These are phyloP conservation scores for Populus hybrid DNA, from an alignment of 441 rosid genomes.

Conservation along the genomic window DNA sequence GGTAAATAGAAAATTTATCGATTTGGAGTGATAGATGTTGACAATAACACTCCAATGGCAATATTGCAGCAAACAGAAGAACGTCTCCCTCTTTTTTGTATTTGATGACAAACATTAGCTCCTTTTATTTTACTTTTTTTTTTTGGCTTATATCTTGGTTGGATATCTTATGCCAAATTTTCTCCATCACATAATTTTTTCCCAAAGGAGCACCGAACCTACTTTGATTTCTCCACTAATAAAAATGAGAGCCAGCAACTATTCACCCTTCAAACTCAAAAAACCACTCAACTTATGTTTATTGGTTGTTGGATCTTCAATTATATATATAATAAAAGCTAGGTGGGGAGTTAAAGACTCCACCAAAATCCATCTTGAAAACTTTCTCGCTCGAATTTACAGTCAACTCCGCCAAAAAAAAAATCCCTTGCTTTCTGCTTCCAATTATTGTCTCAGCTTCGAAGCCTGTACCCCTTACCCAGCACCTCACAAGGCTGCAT, in stretches of 20 bases:
- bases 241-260: conserved; percentile 14
- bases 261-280: conserved; percentile 17
- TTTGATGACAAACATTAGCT: too few relatives aligned
- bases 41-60: neutral
- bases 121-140: too few relatives aligned
- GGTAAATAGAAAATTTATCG: neutral
- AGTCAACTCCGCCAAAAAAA: conserved; percentile 21
- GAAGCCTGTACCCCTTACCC: neutral
- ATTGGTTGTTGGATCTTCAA: conserved; percentile 12
- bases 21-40: neutral
- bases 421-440: neutral
- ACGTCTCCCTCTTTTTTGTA: neutral
- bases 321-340: neutral
- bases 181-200: neutral
- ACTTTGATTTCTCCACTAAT: conserved; percentile 15
- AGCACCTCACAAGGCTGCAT: neutral
- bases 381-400: conserved; percentile 4
- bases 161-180: neutral
- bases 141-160: neutral
- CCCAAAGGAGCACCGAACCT: conserved; percentile 2
- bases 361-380: conserved; percentile 3
- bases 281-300: neutral
- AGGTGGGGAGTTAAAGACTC: conserved; percentile 8
- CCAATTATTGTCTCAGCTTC: neutral
- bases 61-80: too few relatives aligned